Evolutionary conservation across 1,139 yeast genomes (phyloP).

Genomic region (Zygosaccharomyces sapae): DNA sequence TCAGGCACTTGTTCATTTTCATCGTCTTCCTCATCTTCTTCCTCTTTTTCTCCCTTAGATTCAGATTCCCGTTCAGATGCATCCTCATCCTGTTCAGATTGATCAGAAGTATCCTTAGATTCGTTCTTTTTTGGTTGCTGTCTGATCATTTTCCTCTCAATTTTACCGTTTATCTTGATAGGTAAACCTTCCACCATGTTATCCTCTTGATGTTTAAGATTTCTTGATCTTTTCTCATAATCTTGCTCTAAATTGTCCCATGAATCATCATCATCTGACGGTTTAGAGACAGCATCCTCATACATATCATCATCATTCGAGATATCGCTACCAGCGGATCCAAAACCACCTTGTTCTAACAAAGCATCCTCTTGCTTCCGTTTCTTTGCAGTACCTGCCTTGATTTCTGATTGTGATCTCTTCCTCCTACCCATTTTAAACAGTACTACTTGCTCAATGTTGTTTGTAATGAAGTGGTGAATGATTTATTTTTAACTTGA

Average conservation of each 20-base stretch:
- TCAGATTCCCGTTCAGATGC: constrained; percentile 26
- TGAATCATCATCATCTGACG: constrained; percentile 18
- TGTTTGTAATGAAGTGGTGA: background rate
- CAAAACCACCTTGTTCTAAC: constrained; percentile 47
- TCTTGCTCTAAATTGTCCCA: constrained; percentile 67
- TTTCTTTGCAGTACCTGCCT: constrained; percentile 41
- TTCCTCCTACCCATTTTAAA: constrained; percentile 28
- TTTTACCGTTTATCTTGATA: constrained; percentile 66
- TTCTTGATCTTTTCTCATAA: constrained; percentile 60
- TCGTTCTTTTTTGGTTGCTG: constrained; percentile 28
- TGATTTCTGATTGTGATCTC: constrained; percentile 27
- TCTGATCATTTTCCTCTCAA: constrained; percentile 54
- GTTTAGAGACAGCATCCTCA: constrained; percentile 13
- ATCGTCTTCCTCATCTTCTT: constrained; percentile 28
- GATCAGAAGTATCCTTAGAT: constrained; percentile 32
- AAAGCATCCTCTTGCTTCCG: constrained; percentile 50
- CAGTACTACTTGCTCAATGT: background rate
- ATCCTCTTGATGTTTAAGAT: constrained; percentile 37
- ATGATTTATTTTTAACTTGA: no score
- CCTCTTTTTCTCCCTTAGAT: constrained; percentile 9
- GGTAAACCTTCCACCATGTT: constrained; percentile 72
- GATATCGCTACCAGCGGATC: constrained; percentile 30
- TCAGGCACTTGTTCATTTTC: constrained; percentile 48
- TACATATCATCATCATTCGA: constrained; percentile 23
- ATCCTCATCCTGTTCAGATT: constrained; percentile 2